phyloP scores from a whole-genome alignment of 2,329 filamentous ascomycete genomes.

The Fusarium chaquense region DNA sequence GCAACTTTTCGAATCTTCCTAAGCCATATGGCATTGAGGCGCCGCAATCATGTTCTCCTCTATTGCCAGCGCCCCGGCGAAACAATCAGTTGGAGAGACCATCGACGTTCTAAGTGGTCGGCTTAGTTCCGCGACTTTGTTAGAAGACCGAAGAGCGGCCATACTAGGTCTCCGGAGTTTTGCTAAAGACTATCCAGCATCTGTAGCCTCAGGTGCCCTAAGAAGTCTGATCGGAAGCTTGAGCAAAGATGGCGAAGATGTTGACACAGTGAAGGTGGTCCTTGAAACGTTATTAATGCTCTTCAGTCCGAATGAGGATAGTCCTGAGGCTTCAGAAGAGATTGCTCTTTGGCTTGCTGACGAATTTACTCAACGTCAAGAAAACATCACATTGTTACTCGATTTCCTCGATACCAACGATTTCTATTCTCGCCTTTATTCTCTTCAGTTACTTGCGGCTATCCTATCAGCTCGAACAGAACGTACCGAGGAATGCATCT shows the following conservation, averaged over 20 bases:
- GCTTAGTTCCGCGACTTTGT: slow-evolving; percentile 86
- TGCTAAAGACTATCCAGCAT: slow-evolving; percentile 95
- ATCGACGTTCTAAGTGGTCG: slow-evolving; percentile 91
- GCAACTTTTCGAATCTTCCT: slow-evolving; percentile 22
- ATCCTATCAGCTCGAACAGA: slow-evolving; percentile 89
- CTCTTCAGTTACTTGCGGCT: slow-evolving; percentile 87
- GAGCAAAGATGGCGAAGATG: slow-evolving; percentile 89
- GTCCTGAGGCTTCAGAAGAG: slow-evolving; percentile 94
- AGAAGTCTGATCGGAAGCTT: slow-evolving; percentile 88
- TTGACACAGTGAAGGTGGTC: slow-evolving; percentile 95
- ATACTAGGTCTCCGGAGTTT: slow-evolving; percentile 95
- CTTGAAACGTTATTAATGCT: slow-evolving; percentile 96
- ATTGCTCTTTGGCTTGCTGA: slow-evolving; percentile 96
- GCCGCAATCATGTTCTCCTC: slow-evolving; percentile 69
- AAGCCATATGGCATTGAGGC: slow-evolving; percentile 50
- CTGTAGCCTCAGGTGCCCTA: slow-evolving; percentile 92
- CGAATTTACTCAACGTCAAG: slow-evolving; percentile 97
- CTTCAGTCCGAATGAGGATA: slow-evolving; percentile 78
- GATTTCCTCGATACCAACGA: slow-evolving; percentile 88
- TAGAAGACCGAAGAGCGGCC: slow-evolving; percentile 93
- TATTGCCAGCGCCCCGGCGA: slow-evolving; percentile 81
- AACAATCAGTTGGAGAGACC: slow-evolving; percentile 95
- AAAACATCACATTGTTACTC: slow-evolving; percentile 92
- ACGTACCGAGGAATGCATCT: slow-evolving; percentile 92
- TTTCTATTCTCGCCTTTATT: slow-evolving; percentile 92